phyloP scores from a whole-genome alignment of 2,329 filamentous ascomycete species.

The Monascus ruber region DNA sequence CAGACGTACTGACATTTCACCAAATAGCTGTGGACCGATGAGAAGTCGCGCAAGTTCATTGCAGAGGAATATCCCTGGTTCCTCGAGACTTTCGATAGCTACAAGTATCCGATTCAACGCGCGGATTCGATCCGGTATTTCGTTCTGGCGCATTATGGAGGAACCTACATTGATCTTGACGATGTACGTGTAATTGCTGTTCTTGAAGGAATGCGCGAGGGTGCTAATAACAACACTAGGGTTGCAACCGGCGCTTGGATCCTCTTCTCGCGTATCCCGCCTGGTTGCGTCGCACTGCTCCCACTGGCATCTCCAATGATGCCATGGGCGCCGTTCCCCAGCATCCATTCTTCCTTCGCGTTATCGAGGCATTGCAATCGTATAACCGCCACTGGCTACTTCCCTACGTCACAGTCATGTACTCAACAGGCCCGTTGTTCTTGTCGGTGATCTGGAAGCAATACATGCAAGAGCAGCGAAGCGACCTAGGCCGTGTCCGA shows the following conservation, averaged over 20 bases:
- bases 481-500: conserved; percentile 44
- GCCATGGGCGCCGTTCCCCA: conserved; percentile 62
- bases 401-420: conserved; percentile 71
- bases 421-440: conserved; percentile 64
- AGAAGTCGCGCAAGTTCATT: conserved; percentile 59
- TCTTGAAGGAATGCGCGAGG: conserved; percentile 1
- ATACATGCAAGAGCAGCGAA: conserved; percentile 44
- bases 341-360: conserved; percentile 62
- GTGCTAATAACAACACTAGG: conserved; percentile 30
- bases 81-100: conserved; percentile 60
- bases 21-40: conserved; percentile 62
- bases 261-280: conserved; percentile 58
- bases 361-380: conserved; percentile 55
- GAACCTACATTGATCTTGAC: conserved; percentile 72
- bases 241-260: conserved; percentile 57
- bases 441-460: conserved; percentile 65
- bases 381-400: conserved; percentile 60
- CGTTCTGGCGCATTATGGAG: conserved; percentile 63
- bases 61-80: conserved; percentile 66
- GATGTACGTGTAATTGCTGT: conserved; percentile 37
- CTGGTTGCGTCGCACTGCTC: conserved; percentile 59
- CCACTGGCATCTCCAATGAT: conserved; percentile 72
- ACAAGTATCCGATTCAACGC: conserved; percentile 64
- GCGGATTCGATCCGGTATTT: conserved; percentile 74
- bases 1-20: not conserved